Conservation (phyloP, 345 rosid genomes). For the Fremontodendron californicum region DNA sequence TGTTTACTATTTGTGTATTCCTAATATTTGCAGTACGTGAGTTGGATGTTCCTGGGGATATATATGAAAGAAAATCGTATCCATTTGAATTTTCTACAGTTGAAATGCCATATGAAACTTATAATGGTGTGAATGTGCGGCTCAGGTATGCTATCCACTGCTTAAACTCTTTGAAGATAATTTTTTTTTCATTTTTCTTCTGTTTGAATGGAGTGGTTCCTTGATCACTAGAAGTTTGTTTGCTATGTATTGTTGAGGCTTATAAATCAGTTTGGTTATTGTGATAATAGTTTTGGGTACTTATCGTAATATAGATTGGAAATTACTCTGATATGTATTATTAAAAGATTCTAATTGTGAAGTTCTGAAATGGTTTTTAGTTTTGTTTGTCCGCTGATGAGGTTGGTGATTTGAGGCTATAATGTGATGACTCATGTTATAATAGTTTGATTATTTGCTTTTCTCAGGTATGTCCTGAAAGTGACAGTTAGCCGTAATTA, state of each 20-base stretch:
- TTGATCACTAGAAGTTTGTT: slow-evolving; percentile 3
- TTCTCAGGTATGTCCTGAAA: slow-evolving; percentile 82
- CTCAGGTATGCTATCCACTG: slow-evolving; percentile 61
- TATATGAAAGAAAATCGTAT: slow-evolving; percentile 81
- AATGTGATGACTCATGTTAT: background rate
- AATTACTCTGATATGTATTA: background rate
- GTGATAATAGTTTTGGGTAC: background rate
- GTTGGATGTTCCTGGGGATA: slow-evolving; percentile 94
- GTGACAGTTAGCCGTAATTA: slow-evolving; percentile 89
- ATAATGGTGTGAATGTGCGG: slow-evolving; percentile 88
- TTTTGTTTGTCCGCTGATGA: background rate
- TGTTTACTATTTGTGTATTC: slow-evolving; percentile 7
- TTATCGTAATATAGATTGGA: background rate
- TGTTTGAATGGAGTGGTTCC: background rate
- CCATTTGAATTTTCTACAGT: slow-evolving; percentile 91
- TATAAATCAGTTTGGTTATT: background rate
- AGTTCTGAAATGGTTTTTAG: background rate
- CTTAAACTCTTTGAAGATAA: slow-evolving; percentile 1
- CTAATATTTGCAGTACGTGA: slow-evolving; percentile 69
- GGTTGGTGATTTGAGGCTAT: background rate
- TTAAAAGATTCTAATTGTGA: background rate
- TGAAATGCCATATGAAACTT: slow-evolving; percentile 97
- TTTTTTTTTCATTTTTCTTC: background rate
- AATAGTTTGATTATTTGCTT: slow-evolving; percentile 6
- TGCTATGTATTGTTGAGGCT: background rate